Conservation (phyloP, 371 early-diverging fungal genomes). For the Apophysomyces ossiformis region DNA sequence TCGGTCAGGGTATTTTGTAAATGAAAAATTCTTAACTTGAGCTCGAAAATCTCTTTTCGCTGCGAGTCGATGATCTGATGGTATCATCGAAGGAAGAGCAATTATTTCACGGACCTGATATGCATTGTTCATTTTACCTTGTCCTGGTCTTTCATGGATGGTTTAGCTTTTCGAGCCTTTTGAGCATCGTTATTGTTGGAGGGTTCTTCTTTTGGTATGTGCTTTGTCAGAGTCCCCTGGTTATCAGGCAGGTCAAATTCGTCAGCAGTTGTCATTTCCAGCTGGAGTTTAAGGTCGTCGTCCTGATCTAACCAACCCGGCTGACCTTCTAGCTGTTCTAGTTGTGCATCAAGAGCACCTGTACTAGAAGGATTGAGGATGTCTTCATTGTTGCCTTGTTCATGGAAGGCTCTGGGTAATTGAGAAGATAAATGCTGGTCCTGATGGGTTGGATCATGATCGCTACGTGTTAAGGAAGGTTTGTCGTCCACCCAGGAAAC, state of each 20-base stretch:
- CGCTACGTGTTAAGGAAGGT: conserved; percentile 1
- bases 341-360: not conserved
- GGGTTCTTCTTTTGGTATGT: conserved; percentile 9
- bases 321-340: not conserved
- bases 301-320: conserved; percentile 15
- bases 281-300: conserved; percentile 16
- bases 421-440: not conserved
- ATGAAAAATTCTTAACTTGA: conserved; percentile 72
- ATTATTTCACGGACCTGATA: not conserved
- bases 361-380: conserved; percentile 1
- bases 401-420: not conserved
- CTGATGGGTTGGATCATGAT: not conserved
- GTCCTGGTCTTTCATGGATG: conserved; percentile 70
- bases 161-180: conserved; percentile 28
- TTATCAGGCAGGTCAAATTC: conserved; percentile 6
- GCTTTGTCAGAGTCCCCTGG: not conserved
- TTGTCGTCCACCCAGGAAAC: conserved; percentile 34
- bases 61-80: conserved; percentile 68
- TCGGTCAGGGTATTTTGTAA: conserved; percentile 64
- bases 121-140: conserved; percentile 43
- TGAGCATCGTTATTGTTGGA: conserved; percentile 12
- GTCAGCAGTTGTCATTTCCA: conserved; percentile 16
- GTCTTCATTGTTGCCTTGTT: conserved; percentile 4
- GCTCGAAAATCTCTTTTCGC: conserved; percentile 72
- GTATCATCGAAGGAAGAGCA: not conserved